These are phyloP conservation scores for Leccinum fibrillosum DNA, from an alignment of 768 basidiomycete species.

Conservation along the genomic window DNA sequence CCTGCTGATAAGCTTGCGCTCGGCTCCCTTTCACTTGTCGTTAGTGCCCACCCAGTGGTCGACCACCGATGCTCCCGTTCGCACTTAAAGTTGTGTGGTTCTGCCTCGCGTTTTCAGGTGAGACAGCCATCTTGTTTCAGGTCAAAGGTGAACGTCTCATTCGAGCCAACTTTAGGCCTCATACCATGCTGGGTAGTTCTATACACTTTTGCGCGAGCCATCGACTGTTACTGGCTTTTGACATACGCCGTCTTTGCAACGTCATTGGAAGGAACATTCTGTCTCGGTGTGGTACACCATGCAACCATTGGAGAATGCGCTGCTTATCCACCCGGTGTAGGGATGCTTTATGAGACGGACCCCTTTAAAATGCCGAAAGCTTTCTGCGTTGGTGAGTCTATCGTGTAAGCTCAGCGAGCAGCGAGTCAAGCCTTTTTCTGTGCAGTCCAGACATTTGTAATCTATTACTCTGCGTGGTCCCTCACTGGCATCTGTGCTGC, in stretches of 20 bases:
- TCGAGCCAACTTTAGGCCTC: constrained; percentile 37
- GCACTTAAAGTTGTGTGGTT: constrained; percentile 59
- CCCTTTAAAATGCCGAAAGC: constrained; percentile 52
- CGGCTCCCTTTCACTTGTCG: neutral
- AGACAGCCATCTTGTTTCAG: neutral
- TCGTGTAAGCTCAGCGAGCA: neutral
- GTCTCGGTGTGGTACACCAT: constrained; percentile 44
- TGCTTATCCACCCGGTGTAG: constrained; percentile 30
- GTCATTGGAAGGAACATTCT: constrained; percentile 53
- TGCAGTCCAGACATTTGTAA: constrained; percentile 27
- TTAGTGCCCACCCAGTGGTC: neutral
- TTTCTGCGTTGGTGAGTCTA: constrained; percentile 53
- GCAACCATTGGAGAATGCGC: neutral
- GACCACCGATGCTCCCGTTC: constrained; percentile 47
- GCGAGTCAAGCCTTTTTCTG: constrained; percentile 14
- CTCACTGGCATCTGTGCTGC: constrained; percentile 43
- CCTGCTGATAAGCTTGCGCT: neutral
- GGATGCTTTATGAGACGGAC: constrained; percentile 63
- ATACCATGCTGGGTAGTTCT: constrained; percentile 49
- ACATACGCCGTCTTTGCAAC: constrained; percentile 50
- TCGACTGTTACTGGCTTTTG: constrained; percentile 47
- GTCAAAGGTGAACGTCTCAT: neutral
- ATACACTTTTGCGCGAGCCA: constrained; percentile 41
- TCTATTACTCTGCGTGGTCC: constrained; percentile 42
- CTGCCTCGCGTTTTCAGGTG: constrained; percentile 53